These are phyloP conservation scores for Scytalidium sp. DNA, from an alignment of 2,329 filamentous ascomycete species.

Conservation along the genomic window DNA sequence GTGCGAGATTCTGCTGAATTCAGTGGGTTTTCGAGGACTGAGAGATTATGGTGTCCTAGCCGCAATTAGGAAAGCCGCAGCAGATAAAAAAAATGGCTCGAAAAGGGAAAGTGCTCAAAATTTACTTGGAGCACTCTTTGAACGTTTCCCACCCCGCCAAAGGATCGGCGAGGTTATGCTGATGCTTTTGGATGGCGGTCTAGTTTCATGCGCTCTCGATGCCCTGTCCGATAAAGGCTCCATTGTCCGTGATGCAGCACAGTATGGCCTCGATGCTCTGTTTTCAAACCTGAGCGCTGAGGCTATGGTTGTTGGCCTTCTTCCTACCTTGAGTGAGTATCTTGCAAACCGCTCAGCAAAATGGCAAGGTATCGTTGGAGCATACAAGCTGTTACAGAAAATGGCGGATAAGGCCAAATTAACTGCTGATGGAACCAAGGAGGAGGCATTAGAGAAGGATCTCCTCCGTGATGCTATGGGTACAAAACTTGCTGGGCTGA, in stretches of 20 bases:
- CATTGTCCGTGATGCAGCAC: constrained; percentile 85
- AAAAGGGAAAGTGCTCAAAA: constrained; percentile 92
- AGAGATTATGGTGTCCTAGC: constrained; percentile 59
- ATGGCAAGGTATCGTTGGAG: constrained; percentile 94
- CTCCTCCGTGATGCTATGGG: constrained; percentile 89
- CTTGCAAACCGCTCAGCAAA: constrained; percentile 83
- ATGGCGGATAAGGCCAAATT: constrained; percentile 96
- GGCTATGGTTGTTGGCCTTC: constrained; percentile 75
- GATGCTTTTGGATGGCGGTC: constrained; percentile 72
- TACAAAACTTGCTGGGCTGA: constrained; percentile 77
- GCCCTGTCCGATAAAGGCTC: constrained; percentile 85
- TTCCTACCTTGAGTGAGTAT: constrained; percentile 74
- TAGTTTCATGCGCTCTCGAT: constrained; percentile 75
- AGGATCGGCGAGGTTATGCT: constrained; percentile 78
- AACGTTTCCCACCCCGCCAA: constrained; percentile 78
- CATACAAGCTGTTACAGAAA: constrained; percentile 78
- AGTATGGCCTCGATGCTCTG: constrained; percentile 89
- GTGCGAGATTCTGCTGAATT: constrained; percentile 61
- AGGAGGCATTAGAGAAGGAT: constrained; percentile 85
- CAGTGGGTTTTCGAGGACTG: constrained; percentile 61
- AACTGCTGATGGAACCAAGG: constrained; percentile 71
- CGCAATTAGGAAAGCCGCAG: constrained; percentile 71
- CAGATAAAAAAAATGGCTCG: constrained; percentile 89
- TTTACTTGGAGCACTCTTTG: constrained; percentile 87
- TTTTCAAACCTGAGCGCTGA: constrained; percentile 79